Evolutionary conservation across 345 rosid species (phyloP).

Genomic region (Lumnitzera littorea): DNA sequence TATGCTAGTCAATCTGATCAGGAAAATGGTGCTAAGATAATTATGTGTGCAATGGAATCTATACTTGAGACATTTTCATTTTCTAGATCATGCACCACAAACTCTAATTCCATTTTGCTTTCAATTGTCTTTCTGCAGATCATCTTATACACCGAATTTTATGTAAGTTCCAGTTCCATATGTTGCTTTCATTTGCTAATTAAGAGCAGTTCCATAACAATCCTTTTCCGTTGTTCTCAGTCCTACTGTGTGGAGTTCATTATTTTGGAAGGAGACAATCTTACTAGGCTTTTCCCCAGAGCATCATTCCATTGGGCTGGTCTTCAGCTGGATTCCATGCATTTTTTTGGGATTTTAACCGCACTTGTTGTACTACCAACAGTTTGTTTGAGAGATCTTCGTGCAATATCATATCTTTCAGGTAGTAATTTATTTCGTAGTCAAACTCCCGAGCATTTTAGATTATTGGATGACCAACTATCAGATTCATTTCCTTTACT

Average conservation of each 20-base stretch:
- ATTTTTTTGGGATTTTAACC: conserved; percentile 65
- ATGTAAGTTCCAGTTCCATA: conserved; percentile 42
- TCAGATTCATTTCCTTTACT: not conserved
- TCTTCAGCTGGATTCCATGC: conserved; percentile 54
- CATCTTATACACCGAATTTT: conserved; percentile 66
- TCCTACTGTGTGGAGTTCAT: conserved; percentile 89
- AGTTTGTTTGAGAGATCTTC: conserved; percentile 75
- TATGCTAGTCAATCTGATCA: too few relatives aligned
- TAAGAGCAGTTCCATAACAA: conserved; percentile 7
- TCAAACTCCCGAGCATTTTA: not conserved
- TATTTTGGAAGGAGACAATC: conserved; percentile 90
- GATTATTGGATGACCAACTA: conserved; percentile 5
- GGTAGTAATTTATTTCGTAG: conserved; percentile 27
- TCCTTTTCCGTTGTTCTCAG: conserved; percentile 31
- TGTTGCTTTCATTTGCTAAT: conserved; percentile 4
- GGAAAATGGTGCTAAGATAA: not conserved
- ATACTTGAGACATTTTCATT: not conserved
- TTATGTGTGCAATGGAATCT: too few relatives aligned
- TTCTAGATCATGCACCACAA: not conserved
- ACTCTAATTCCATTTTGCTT: conserved; percentile 17
- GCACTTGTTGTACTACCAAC: conserved; percentile 79
- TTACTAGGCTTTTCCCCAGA: conserved; percentile 74
- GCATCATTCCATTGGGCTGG: conserved; percentile 55
- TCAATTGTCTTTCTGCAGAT: conserved; percentile 48
- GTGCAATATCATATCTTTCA: conserved; percentile 81